phyloP scores from a whole-genome alignment of 2,329 filamentous ascomycete genomes.

The Fusarium beomiforme region DNA sequence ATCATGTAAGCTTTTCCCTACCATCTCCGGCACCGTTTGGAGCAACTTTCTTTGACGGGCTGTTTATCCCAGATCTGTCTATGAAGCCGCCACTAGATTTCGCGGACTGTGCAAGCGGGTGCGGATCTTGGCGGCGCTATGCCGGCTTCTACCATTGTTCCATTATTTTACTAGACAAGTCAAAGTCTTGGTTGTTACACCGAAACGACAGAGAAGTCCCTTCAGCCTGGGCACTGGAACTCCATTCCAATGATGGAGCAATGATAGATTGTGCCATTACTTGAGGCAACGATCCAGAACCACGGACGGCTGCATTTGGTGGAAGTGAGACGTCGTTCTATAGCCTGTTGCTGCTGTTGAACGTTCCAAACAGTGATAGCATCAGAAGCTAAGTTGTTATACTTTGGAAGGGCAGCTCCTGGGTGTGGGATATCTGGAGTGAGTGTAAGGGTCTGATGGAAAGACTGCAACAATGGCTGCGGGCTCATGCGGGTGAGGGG shows the following conservation, averaged over 20 bases:
- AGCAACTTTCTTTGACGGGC: neutral
- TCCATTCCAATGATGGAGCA: conserved; percentile 31
- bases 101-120: conserved; percentile 5
- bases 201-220: conserved; percentile 14
- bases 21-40: conserved; percentile 6
- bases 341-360: neutral
- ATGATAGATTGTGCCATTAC: conserved; percentile 15
- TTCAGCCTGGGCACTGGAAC: conserved; percentile 33
- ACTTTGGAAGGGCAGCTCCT: conserved; percentile 15
- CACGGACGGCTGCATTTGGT: conserved; percentile 8
- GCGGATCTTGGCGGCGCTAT: conserved; percentile 13
- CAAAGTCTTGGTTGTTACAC: conserved; percentile 17
- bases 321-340: neutral
- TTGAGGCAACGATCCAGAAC: conserved; percentile 20
- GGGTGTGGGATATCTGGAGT: conserved; percentile 22
- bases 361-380: neutral
- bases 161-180: conserved; percentile 12
- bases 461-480: conserved; percentile 19
- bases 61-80: conserved; percentile 25
- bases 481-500: neutral
- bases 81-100: conserved; percentile 24
- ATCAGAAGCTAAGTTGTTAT: neutral
- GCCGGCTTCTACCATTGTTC: conserved; percentile 23
- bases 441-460: conserved; percentile 6
- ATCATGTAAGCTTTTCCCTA: conserved; percentile 12